Base-by-base conservation (phyloP, 2,329 filamentous ascomycete genomes). In the Alternaria atra region DNA sequence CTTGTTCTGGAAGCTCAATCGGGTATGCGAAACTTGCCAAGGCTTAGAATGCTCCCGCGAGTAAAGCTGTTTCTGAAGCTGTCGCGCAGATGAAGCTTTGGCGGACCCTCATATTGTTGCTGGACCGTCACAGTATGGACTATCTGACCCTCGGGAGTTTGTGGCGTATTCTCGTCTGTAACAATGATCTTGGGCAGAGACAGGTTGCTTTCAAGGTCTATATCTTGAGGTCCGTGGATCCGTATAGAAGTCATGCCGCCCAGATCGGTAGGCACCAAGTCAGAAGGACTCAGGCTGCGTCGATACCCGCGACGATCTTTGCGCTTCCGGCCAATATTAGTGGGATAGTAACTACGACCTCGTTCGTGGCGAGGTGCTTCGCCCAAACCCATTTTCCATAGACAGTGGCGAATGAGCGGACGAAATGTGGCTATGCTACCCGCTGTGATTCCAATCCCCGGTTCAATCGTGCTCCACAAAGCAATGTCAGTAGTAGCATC, bases 351-450 rank as follows among this genome's bases (percentile, higher is more conserved):
- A 15, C 23, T 47, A 4, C 46, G 66, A 13, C 55, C 53, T 35
- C 53, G 63, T 17, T 54, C 15, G 10, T 66, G 65, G 6, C 50
- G 43, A 5, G 73, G 69, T 13, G 64, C 57, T 20, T 68, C 58
- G 30, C 60, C 60, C 3, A 73, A 58, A 4, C 71, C 69, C 9
- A 74, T 52, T 6, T 61, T 65, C 65, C 61, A 68, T 9, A 75
- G 40, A 15, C 69, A 57, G 35, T 57, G 60, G 29, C 76, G 81
- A 44, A 85, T 77, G 0, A 86, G 76, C 1, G 84, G 84, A 2
- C 82, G 80, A 2, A 85, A 77, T 1, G 82, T 84, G 6, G 83
- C 83, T 9, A 85, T 77, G 63, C 80, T 82, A 17, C 80, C 82
- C 10, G 84, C 84, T 10, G 77, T 78, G 30, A 83, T 83, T 7